These are phyloP conservation scores for Vanderwaltozyma yarrowii DNA, from an alignment of 805 yeast species.

Conservation along the genomic window DNA sequence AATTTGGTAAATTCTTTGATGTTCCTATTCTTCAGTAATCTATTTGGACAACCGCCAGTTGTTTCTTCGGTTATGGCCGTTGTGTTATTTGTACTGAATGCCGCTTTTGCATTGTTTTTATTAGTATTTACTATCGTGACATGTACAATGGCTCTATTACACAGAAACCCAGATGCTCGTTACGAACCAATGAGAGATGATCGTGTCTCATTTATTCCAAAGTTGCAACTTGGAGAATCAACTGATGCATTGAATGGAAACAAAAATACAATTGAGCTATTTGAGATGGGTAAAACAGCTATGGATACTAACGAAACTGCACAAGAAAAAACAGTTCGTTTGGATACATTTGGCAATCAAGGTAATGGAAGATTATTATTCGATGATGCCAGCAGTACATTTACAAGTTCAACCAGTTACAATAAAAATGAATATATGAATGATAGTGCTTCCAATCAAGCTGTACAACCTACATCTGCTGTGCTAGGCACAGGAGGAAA, in stretches of 20 bases:
- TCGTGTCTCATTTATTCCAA: slow-evolving; percentile 87
- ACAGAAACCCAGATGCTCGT: slow-evolving; percentile 89
- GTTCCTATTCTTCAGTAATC: slow-evolving; percentile 79
- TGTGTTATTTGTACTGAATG: slow-evolving; percentile 81
- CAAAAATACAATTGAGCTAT: slow-evolving; percentile 25
- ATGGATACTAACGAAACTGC: slow-evolving; percentile 29
- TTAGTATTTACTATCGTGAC: slow-evolving; percentile 80
- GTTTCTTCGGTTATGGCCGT: slow-evolving; percentile 92
- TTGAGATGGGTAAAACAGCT: slow-evolving; percentile 29
- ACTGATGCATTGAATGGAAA: slow-evolving; percentile 10
- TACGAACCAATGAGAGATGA: slow-evolving; percentile 97
- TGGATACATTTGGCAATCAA: slow-evolving; percentile 13
- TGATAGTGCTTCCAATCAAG: slow-evolving; percentile 7
- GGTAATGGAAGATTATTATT: slow-evolving; percentile 2
- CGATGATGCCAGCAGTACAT: slow-evolving; percentile 11
- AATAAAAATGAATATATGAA: slow-evolving; percentile 1
- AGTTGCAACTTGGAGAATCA: slow-evolving; percentile 33
- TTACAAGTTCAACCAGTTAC: not conserved
- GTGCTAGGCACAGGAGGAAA: slow-evolving; percentile 13
- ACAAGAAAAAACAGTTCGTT: slow-evolving; percentile 18
- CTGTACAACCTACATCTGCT: slow-evolving; percentile 23
- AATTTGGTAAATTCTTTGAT: slow-evolving; percentile 75
- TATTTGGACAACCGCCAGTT: slow-evolving; percentile 72
- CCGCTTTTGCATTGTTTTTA: slow-evolving; percentile 73
- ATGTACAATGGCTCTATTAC: slow-evolving; percentile 71